These are phyloP conservation scores for Podaxis sp. DNA, from an alignment of 768 basidiomycete genomes.

Conservation along the genomic window DNA sequence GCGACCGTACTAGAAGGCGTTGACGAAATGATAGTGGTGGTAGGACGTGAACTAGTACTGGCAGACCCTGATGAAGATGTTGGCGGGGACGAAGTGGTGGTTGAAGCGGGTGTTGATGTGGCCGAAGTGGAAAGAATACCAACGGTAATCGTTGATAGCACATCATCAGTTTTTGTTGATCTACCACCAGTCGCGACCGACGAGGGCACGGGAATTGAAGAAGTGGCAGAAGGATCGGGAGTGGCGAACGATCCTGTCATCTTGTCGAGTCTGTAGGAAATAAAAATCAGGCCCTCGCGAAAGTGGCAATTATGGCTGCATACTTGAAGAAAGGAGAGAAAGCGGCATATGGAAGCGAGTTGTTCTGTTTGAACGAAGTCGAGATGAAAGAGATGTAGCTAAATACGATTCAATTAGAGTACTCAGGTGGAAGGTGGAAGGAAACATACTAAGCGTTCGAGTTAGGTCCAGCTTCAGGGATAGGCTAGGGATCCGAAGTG, in stretches of 20 bases:
- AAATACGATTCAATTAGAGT: neutral
- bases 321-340: slow-evolving; percentile 62
- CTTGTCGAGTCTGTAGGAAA: slow-evolving; percentile 43
- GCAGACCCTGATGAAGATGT: slow-evolving; percentile 21
- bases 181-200: slow-evolving; percentile 33
- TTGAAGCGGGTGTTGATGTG: slow-evolving; percentile 20
- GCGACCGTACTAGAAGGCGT: neutral
- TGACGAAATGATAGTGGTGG: slow-evolving; percentile 1
- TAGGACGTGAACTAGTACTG: slow-evolving; percentile 11
- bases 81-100: slow-evolving; percentile 21
- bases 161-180: slow-evolving; percentile 29
- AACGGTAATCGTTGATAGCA: slow-evolving; percentile 42
- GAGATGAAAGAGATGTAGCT: slow-evolving; percentile 67
- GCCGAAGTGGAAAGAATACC: slow-evolving; percentile 28
- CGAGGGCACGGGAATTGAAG: slow-evolving; percentile 39
- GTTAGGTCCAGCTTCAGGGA: slow-evolving; percentile 54
- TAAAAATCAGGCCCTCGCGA: neutral
- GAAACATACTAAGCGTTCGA: slow-evolving; percentile 55
- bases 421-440: slow-evolving; percentile 8
- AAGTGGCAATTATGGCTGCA: slow-evolving; percentile 21
- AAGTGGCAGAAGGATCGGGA: slow-evolving; percentile 50
- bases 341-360: slow-evolving; percentile 30
- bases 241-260: slow-evolving; percentile 61
- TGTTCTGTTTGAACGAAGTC: slow-evolving; percentile 29
- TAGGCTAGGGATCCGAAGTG: slow-evolving; percentile 39